Percentiles rank a stretch among this genome's conserved stretches.
Evolutionary conservation across 2,329 filamentous ascomycete genomes (phyloP).

Genomic region (Teratosphaeria pseudoeucalypti): DNA sequence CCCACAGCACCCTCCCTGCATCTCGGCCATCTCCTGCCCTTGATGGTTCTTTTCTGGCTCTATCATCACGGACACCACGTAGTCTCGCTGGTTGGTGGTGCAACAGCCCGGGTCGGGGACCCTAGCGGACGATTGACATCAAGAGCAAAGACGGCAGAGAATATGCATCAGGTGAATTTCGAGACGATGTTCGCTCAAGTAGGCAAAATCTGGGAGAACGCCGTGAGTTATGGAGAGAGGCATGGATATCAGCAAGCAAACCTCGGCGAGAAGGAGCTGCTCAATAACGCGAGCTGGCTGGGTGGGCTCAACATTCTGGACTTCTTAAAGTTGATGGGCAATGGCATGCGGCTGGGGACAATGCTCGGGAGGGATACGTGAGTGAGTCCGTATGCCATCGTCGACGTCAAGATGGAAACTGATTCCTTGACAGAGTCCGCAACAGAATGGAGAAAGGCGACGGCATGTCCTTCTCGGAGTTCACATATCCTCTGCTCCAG

Average conservation of each 20-base stretch:
- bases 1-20: conserved; percentile 72
- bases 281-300: conserved; percentile 82
- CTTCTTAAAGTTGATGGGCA: conserved; percentile 63
- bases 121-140: conserved; percentile 59
- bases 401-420: background rate
- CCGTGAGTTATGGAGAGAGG: conserved; percentile 53
- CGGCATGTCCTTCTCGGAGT: conserved; percentile 90
- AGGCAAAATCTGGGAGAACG: conserved; percentile 62
- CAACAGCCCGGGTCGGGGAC: conserved; percentile 69
- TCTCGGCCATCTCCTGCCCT: conserved; percentile 66
- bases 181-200: conserved; percentile 60
- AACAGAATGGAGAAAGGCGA: conserved; percentile 73
- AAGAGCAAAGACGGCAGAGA: conserved; percentile 44
- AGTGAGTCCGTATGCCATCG: conserved; percentile 30
- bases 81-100: conserved; percentile 50
- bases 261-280: conserved; percentile 55
- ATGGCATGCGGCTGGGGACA: conserved; percentile 64
- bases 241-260: conserved; percentile 51
- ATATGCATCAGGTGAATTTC: conserved; percentile 52
- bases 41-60: conserved; percentile 80
- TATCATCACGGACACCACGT: conserved; percentile 64
- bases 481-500: conserved; percentile 85
- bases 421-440: conserved; percentile 49
- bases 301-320: conserved; percentile 61
- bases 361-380: conserved; percentile 84